phyloP scores from a whole-genome alignment of 1,284 basidiomycete species.

The Phaffia rhodozyma region DNA sequence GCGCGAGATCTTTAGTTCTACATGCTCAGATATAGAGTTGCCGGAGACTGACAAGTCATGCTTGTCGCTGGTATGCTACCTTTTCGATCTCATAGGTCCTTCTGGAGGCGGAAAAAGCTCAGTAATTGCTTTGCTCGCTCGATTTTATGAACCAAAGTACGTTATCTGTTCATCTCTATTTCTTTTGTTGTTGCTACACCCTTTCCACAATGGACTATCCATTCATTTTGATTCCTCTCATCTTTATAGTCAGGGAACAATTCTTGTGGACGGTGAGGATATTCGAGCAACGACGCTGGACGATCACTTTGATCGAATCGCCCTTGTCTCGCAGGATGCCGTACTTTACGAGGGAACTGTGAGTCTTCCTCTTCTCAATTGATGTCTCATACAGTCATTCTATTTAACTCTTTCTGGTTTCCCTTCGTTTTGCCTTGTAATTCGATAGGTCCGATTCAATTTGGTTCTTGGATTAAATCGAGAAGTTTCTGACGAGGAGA shows the following conservation, averaged over 20 bases:
- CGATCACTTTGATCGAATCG: constrained; percentile 32
- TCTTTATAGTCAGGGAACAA: constrained; percentile 25
- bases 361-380: neutral
- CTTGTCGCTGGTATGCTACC: neutral
- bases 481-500: constrained; percentile 3
- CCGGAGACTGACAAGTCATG: neutral
- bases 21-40: constrained; percentile 18
- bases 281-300: constrained; percentile 31
- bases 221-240: too few species aligned
- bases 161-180: too few species aligned
- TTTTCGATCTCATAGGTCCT: constrained; percentile 18
- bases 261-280: constrained; percentile 34
- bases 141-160: constrained; percentile 36
- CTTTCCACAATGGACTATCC: too few species aligned
- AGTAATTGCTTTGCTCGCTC: constrained; percentile 33
- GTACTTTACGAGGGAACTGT: constrained; percentile 35
- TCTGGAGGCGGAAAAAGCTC: constrained; percentile 23
- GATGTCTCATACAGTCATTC: neutral
- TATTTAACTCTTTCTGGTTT: neutral
- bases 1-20: constrained; percentile 9
- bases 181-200: too few species aligned
- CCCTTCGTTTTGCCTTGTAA: neutral
- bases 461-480: constrained; percentile 9
- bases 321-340: constrained; percentile 39
- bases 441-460: constrained; percentile 10